Percentiles rank a stretch among this genome's conserved stretches.
These are phyloP conservation scores for Phytophthora pini DNA, from an alignment of 352 stramenopile genomes.

Conservation along the genomic window DNA sequence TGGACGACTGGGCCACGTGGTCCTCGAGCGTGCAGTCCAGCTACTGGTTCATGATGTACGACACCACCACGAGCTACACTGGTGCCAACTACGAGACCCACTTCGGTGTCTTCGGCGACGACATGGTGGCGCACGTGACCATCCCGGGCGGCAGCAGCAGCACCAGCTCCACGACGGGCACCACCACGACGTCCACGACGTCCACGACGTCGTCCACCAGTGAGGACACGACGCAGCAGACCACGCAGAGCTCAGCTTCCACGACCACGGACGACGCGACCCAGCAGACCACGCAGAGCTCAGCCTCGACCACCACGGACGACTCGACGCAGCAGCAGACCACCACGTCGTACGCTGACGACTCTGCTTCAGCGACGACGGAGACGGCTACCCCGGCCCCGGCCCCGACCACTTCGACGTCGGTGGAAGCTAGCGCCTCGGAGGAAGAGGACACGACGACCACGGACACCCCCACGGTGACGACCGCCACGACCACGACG, in stretches of 20 bases:
- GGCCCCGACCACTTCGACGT: conserved; percentile 23
- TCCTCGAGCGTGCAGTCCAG: conserved; percentile 32
- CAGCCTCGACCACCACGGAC: conserved; percentile 10
- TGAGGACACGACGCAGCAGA: conserved; percentile 23
- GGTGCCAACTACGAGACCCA: conserved; percentile 58
- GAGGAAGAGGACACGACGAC: conserved; percentile 27
- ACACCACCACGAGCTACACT: conserved; percentile 52
- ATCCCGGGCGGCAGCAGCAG: conserved; percentile 35
- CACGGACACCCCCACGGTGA: conserved; percentile 32
- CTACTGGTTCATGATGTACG: conserved; percentile 76
- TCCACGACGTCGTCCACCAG: conserved; percentile 22
- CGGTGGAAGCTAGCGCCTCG: conserved; percentile 19
- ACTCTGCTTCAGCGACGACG: conserved; percentile 13
- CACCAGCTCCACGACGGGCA: conserved; percentile 23
- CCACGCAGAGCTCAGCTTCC: conserved; percentile 21
- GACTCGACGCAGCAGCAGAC: conserved; percentile 22
- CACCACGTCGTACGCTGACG: conserved; percentile 15
- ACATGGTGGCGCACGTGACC: conserved; percentile 49
- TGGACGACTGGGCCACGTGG: conserved; percentile 54
- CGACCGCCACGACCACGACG: conserved; percentile 23
- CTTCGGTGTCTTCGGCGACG: conserved; percentile 58
- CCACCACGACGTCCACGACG: conserved; percentile 22
- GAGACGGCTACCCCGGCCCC: conserved; percentile 25
- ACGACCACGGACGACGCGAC: conserved; percentile 27
- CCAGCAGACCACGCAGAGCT: conserved; percentile 26